Conservation (phyloP, 345 rosid genomes). For the Salix udensis region DNA sequence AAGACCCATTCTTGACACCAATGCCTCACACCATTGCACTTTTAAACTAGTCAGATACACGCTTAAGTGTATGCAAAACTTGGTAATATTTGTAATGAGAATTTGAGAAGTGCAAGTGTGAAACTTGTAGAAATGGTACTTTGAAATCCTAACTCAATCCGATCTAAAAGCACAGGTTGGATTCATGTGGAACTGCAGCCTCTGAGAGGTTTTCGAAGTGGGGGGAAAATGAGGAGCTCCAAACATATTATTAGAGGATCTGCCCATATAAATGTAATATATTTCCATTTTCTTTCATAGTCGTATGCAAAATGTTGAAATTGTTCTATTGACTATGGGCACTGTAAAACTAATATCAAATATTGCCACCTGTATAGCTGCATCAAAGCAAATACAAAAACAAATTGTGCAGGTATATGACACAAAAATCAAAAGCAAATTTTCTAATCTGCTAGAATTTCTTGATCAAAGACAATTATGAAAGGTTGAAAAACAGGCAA, state of each 20-base stretch:
- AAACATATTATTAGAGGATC: background rate
- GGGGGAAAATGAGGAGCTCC: conserved; percentile 5
- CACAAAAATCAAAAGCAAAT: background rate
- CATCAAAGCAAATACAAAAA: background rate
- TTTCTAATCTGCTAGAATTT: background rate
- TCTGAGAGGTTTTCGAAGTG: background rate
- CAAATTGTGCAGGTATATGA: background rate
- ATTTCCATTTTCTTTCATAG: background rate
- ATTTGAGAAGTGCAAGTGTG: background rate
- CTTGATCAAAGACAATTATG: background rate
- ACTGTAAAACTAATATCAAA: background rate
- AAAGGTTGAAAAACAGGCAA: background rate
- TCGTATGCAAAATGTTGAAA: background rate
- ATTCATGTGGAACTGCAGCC: background rate
- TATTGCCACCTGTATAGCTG: background rate
- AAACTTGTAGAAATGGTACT: background rate
- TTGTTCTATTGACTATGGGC: background rate
- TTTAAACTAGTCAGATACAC: background rate
- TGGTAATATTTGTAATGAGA: background rate
- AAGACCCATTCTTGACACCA: background rate
- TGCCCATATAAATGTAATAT: background rate
- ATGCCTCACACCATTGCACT: background rate
- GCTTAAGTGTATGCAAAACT: background rate
- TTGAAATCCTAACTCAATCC: background rate
- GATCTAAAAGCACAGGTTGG: background rate